Evolutionary conservation across 148 eudicot species (phyloP), one percentile per base, ranked within the genome.

Genomic region (Amaranthus cruentus): DNA sequence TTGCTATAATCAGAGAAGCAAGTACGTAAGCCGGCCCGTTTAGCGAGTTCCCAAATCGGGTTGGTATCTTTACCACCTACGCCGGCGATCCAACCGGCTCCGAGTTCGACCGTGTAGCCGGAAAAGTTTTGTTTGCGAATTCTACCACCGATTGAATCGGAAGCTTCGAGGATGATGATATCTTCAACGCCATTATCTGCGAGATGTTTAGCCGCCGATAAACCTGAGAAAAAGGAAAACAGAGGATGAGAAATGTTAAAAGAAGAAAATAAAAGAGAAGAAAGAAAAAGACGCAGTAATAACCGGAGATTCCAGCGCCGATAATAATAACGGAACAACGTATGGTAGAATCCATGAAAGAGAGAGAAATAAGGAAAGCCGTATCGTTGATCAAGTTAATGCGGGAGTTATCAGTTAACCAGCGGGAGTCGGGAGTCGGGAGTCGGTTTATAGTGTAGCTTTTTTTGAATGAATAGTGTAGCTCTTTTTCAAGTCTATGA

Each of bases 71-170:
- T 76, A 12, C 98, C 98, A 10, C 98, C 98, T 42, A 93, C 96
- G 13, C 98, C 98, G 54, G 91, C 96, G 13, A 93, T 84, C 98
- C 98, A 93, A 7, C 98, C 98, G 50, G 98, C 98, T 4, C 98
- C 98, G 49, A 93, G 89, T 71, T 93, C 98, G 50, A 88, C 98
- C 75, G 91, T 71, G 28, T 90, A 88, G 50, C 87, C 90, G 49
- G 90, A 88, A 48, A 93, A 93, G 4, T 59, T 57, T 47, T 88
- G 85, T 66, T 90, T 90, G 4, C 80, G 77, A 52, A 93, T 81
- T 68, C 98, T 77, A 12, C 98, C 96, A 1, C 98, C 98, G 11
- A 92, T 83, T 46, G 87, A 80, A 54, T 88, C 90, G 21, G 93
- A 73, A 56, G 96, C 98, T 82, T 92, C 98, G 9, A 92, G 55